Evolutionary conservation across 2,329 filamentous ascomycete species (phyloP).

Genomic region (Curvularia lunata): DNA sequence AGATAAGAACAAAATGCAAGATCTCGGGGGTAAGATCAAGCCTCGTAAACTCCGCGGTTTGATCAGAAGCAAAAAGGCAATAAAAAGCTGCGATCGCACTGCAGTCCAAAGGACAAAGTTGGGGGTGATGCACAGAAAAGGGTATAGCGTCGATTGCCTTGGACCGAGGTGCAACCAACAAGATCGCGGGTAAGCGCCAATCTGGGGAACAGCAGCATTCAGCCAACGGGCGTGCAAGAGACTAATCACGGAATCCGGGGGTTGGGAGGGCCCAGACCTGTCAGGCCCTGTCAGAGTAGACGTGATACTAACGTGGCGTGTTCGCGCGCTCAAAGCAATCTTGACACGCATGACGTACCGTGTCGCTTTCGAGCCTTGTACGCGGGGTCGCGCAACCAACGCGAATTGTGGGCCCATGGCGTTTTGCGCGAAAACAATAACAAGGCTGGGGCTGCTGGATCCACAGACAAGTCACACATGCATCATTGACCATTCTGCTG

Average conservation of each 20-base stretch:
- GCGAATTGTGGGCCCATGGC: background rate
- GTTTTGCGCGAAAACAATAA: constrained; percentile 2
- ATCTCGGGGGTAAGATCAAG: background rate
- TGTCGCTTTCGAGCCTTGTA: constrained; percentile 3
- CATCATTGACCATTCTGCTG: constrained; percentile 23
- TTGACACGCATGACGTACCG: constrained; percentile 19
- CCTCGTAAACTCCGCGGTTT: background rate
- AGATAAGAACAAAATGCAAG: background rate
- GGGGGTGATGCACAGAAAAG: background rate
- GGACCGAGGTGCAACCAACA: constrained; percentile 12
- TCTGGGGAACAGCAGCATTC: background rate
- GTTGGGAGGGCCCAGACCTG: background rate
- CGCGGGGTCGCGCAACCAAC: background rate
- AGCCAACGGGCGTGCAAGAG: background rate
- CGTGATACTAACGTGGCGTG: constrained; percentile 13
- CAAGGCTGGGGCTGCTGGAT: constrained; percentile 4
- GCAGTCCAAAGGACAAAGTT: background rate
- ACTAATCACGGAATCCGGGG: background rate
- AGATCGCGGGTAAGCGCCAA: background rate
- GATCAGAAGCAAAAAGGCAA: background rate
- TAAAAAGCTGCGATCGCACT: constrained; percentile 8
- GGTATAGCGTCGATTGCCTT: constrained; percentile 15
- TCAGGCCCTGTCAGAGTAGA: background rate
- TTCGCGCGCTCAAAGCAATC: constrained; percentile 7
- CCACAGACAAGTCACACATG: background rate